Conservation (phyloP, 2,329 filamentous ascomycete genomes). For the Lachnellula suecica region DNA sequence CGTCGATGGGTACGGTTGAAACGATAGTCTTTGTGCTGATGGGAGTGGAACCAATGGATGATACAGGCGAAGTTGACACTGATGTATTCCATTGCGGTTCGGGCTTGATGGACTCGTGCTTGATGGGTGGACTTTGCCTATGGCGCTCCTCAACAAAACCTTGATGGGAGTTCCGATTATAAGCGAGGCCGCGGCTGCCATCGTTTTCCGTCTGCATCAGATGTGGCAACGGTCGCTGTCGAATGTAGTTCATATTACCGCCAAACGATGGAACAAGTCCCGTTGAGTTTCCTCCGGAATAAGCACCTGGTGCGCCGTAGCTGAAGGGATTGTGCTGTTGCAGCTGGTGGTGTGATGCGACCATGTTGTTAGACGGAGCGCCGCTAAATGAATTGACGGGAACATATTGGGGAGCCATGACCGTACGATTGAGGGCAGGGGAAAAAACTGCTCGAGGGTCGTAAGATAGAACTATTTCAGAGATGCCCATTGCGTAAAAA, state of each 20-base stretch:
- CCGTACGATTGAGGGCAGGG: constrained; percentile 42
- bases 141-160: constrained; percentile 28
- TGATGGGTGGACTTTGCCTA: constrained; percentile 34
- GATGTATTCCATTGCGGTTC: constrained; percentile 29
- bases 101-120: constrained; percentile 38
- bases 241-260: constrained; percentile 30
- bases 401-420: constrained; percentile 48
- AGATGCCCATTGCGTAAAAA: constrained; percentile 41
- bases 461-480: constrained; percentile 46
- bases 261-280: constrained; percentile 27
- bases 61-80: constrained; percentile 19
- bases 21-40: constrained; percentile 14
- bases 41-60: constrained; percentile 15
- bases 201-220: constrained; percentile 24
- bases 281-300: constrained; percentile 31
- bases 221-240: constrained; percentile 31
- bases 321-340: constrained; percentile 42
- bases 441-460: constrained; percentile 40
- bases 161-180: constrained; percentile 34
- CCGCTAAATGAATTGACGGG: constrained; percentile 45
- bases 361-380: constrained; percentile 41
- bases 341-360: constrained; percentile 36
- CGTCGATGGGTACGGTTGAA: constrained; percentile 6
- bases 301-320: constrained; percentile 39
- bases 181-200: constrained; percentile 24